phyloP scores from a whole-genome alignment of 176 grass and related monocot genomes.

The Carex pumila region DNA sequence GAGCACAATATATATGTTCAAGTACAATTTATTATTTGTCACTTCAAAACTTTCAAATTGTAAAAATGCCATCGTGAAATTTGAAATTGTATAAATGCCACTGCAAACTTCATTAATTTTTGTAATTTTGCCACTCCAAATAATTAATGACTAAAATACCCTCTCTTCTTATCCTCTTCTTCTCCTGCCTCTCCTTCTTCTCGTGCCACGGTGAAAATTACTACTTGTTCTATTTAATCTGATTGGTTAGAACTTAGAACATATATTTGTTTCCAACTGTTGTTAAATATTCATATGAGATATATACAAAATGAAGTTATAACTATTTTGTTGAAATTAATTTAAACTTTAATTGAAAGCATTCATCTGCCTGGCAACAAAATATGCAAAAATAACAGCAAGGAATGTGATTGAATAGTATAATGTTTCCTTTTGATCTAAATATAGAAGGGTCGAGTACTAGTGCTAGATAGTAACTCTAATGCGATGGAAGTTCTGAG shows the following conservation, averaged over 20 bases:
- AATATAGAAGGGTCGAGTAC: not conserved
- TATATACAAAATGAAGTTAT: not conserved
- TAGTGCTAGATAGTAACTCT: not conserved
- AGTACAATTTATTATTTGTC: no score
- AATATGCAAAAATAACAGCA: not conserved
- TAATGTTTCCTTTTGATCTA: not conserved
- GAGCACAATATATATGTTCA: no score
- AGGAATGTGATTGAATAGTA: not conserved
- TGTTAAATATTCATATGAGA: not conserved
- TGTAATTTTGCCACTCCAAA: no score
- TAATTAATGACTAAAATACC: no score
- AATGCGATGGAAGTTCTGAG: not conserved
- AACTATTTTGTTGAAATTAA: not conserved
- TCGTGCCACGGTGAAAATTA: not conserved
- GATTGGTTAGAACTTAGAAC: not conserved
- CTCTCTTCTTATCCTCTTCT: no score
- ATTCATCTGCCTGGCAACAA: not conserved
- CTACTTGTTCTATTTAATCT: not conserved
- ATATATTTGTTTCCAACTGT: not conserved
- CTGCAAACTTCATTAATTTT: no score
- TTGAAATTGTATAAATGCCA: no score
- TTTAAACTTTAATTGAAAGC: not conserved
- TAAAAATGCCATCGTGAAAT: no score
- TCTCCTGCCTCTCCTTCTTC: no score
- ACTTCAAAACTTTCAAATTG: no score